These are phyloP conservation scores for Lupinus albus DNA, from an alignment of 306 rosid genomes.

Conservation along the genomic window DNA sequence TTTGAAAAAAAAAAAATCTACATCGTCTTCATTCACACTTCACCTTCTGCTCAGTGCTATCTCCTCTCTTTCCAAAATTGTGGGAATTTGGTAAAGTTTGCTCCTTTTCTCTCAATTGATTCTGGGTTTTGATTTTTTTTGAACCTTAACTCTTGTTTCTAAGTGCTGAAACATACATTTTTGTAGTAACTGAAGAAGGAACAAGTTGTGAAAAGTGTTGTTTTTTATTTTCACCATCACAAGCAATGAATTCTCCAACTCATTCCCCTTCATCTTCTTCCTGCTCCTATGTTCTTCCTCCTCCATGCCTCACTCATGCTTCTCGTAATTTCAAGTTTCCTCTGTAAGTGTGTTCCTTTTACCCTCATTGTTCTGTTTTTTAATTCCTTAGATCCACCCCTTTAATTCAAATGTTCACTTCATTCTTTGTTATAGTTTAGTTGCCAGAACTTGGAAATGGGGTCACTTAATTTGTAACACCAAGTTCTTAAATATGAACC, in stretches of 20 bases:
- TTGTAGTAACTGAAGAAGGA: conserved; percentile 34
- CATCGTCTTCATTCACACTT: conserved; percentile 30
- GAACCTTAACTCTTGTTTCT: conserved; percentile 23
- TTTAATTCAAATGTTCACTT: neutral
- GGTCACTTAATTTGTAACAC: neutral
- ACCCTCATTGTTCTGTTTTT: conserved; percentile 1
- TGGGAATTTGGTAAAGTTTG: conserved; percentile 39
- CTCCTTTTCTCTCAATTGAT: conserved; percentile 32
- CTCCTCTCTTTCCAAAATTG: conserved; percentile 25
- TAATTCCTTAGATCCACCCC: neutral
- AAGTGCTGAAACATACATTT: conserved; percentile 28
- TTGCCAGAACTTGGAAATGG: conserved; percentile 25
- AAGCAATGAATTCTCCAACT: conserved; percentile 56
- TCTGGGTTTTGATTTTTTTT: conserved; percentile 40
- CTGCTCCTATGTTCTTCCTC: conserved; percentile 55
- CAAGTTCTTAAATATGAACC: conserved; percentile 25
- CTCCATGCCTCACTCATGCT: conserved; percentile 51
- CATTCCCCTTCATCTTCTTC: conserved; percentile 57
- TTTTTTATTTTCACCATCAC: conserved; percentile 9
- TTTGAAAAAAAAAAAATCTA: neutral
- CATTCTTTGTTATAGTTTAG: conserved; percentile 18
- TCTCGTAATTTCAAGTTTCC: conserved; percentile 65
- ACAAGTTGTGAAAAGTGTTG: conserved; percentile 27
- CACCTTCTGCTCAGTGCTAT: conserved; percentile 23
- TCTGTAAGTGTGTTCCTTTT: conserved; percentile 48